Base-by-base conservation (phyloP, 257 asterid genomes). In the Avicennia marina region DNA sequence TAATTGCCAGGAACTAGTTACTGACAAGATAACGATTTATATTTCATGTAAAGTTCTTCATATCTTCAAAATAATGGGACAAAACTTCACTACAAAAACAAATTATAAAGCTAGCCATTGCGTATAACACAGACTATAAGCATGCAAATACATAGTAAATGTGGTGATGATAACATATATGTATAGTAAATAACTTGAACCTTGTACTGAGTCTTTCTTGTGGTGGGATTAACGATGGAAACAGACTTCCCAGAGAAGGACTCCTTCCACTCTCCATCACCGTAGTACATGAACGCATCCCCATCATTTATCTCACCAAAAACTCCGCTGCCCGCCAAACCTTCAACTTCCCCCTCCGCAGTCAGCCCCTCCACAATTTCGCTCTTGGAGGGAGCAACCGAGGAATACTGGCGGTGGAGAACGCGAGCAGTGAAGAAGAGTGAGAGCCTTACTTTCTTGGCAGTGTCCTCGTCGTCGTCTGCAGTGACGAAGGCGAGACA, bases 251-350 rank as follows among this genome's bases (percentile, higher is more conserved):
- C 95, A 25, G 96, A 85, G 5, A 86, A 55, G 43, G 95, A 88
- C 22, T 53, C 73, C 60, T 70, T 85, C 98, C 98, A 91, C 58
- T 81, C 96, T 59, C 97, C 94, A 56, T 90, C 96, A n/a, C 73
- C 78, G 55, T 86, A 86, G 62, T 81, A 90, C 64, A 82, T 86
- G 53, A 65, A 90, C 55, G 75, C 95, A 45, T 82, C 97, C 6
- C 88, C 94, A 22, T 91, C 95, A 46, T 78, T 64, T 32, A 88
- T 88, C 56, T 88, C 98, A 2, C 73, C 68, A 75, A 90, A 90
- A 58, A 50, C 90, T 45, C 95, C 95, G 29, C 29, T 70, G 15
- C 94, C 95, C 48, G 97, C 94, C 97, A 90, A 86, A 52, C 7
- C 33, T 29, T 3, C 33, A 29, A 29, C 5, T 29, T 7, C 33